Conservation (phyloP, 495 filamentous ascomycete species). For the Bathelium albidoporum region DNA sequence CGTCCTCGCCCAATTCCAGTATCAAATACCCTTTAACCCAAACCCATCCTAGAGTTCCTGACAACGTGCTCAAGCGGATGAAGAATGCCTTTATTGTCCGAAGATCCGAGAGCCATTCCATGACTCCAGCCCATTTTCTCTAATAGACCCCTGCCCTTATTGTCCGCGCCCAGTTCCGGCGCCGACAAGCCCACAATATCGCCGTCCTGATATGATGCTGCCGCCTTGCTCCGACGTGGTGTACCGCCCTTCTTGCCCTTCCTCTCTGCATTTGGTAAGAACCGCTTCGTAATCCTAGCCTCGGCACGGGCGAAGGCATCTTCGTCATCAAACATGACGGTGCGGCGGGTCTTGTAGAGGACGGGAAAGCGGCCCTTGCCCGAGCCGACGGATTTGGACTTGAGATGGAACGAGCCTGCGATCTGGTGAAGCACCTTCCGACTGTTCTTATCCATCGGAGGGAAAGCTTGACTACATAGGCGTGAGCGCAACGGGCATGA, state of each 20-base stretch:
- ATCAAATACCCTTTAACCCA: constrained; percentile 47
- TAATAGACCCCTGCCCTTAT: constrained; percentile 76
- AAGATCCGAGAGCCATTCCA: constrained; percentile 74
- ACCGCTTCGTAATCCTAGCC: constrained; percentile 12
- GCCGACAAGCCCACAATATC: constrained; percentile 79
- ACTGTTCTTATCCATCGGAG: constrained; percentile 69
- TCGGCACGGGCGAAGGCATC: constrained; percentile 10
- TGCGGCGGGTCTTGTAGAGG: constrained; percentile 61
- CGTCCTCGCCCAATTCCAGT: neutral
- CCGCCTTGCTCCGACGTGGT: neutral
- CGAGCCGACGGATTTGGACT: constrained; percentile 72
- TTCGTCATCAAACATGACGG: constrained; percentile 40
- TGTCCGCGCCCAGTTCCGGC: constrained; percentile 72
- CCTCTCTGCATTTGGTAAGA: no score
- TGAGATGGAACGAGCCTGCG: constrained; percentile 59
- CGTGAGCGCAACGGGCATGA: neutral
- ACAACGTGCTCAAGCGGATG: constrained; percentile 80
- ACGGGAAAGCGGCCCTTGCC: constrained; percentile 65
- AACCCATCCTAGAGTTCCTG: constrained; percentile 72
- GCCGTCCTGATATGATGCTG: constrained; percentile 51
- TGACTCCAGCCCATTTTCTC: constrained; percentile 97
- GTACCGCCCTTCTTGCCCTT: constrained; percentile 5
- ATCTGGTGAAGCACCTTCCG: constrained; percentile 71
- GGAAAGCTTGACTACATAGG: constrained; percentile 54
- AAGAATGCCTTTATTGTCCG: constrained; percentile 78